Conservation (phyloP, 805 yeast species). For the Helenozyma baotianmanensis region DNA sequence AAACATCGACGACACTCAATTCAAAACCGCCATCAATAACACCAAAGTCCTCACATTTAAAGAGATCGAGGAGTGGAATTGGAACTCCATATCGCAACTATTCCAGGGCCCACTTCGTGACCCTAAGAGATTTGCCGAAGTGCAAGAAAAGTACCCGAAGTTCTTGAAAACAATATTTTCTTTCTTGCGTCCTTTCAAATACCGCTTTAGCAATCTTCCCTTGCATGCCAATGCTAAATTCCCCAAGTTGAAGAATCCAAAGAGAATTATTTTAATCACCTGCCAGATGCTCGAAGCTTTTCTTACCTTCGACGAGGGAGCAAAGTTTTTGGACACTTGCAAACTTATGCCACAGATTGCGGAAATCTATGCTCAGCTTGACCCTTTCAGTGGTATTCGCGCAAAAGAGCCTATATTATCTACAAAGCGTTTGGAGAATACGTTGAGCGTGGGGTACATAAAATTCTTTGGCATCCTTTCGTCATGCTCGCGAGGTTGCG, state of each 20-base stretch:
- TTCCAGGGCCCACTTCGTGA: conserved; percentile 79
- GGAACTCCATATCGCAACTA: conserved; percentile 69
- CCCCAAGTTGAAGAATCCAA: conserved; percentile 39
- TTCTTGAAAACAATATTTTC: conserved; percentile 80
- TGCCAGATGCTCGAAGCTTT: conserved; percentile 67
- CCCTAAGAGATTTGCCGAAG: conserved; percentile 71
- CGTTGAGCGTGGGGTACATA: conserved; percentile 74
- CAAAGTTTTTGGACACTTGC: conserved; percentile 59
- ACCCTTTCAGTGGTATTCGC: conserved; percentile 69
- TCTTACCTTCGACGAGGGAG: conserved; percentile 60
- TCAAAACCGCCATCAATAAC: conserved; percentile 60
- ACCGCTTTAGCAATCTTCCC: conserved; percentile 51
- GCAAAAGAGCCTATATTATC: conserved; percentile 75
- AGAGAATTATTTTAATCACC: conserved; percentile 65
- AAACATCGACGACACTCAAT: conserved; percentile 55
- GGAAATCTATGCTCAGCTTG: conserved; percentile 81
- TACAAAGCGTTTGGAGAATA: conserved; percentile 50
- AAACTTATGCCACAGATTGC: conserved; percentile 85
- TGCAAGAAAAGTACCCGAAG: conserved; percentile 68
- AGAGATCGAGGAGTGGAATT: conserved; percentile 81
- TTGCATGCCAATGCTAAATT: conserved; percentile 5
- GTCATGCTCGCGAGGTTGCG: conserved; percentile 54
- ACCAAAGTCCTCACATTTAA: conserved; percentile 75
- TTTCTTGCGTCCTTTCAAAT: conserved; percentile 88
- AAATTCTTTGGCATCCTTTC: conserved; percentile 73